These are phyloP conservation scores for Fusarium sp. DNA, from an alignment of 2,329 filamentous ascomycete species.

Conservation along the genomic window DNA sequence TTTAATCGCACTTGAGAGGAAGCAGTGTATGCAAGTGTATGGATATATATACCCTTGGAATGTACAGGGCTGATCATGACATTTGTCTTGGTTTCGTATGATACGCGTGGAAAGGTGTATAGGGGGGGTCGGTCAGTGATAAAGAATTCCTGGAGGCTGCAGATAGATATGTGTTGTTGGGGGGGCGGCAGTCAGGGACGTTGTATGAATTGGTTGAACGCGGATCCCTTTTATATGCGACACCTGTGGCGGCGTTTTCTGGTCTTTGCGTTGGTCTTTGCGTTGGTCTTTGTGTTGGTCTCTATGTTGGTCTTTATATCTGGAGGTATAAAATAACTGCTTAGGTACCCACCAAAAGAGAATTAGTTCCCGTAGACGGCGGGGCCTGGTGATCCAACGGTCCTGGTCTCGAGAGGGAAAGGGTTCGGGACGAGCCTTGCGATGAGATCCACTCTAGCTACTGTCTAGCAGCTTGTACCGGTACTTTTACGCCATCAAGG, in stretches of 20 bases:
- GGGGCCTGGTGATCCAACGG: constrained; percentile 14
- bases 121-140: neutral
- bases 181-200: neutral
- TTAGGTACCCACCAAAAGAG: constrained; percentile 6
- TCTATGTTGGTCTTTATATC: neutral
- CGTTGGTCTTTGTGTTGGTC: too few relatives aligned
- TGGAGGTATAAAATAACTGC: neutral
- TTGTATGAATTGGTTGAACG: neutral
- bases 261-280: neutral
- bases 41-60: constrained; percentile 18
- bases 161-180: neutral
- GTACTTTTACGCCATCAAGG: constrained; percentile 24
- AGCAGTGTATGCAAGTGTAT: constrained; percentile 10
- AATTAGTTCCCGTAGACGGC: constrained; percentile 22
- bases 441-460: constrained; percentile 25
- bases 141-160: neutral
- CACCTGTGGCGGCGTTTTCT: neutral
- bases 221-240: neutral
- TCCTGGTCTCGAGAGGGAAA: constrained; percentile 1
- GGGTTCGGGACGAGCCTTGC: constrained; percentile 36
- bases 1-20: constrained; percentile 19
- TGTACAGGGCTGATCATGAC: neutral
- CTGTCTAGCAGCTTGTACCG: constrained; percentile 14
- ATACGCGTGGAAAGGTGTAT: constrained; percentile 1
- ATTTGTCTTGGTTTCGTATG: neutral